A percentile compares a stretch with the other conserved stretches of the same genome.
Evolutionary conservation across 2,329 filamentous ascomycete species (phyloP).

Genomic region (Sphaerulina populicola): DNA sequence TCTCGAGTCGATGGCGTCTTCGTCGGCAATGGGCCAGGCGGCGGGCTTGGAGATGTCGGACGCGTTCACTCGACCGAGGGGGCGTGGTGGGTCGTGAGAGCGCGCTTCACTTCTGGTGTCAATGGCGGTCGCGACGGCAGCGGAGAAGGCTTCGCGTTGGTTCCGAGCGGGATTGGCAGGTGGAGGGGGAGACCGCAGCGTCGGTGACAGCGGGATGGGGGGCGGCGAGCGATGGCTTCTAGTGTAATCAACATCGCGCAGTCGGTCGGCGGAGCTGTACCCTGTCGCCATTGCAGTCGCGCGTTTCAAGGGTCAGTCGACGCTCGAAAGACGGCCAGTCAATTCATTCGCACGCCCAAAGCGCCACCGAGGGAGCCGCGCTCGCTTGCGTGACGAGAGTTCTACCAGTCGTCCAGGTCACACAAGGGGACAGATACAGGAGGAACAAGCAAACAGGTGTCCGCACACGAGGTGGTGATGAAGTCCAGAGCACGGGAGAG

Average conservation of each 20-base stretch:
- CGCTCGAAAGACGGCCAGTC: neutral
- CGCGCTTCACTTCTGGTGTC: slow-evolving; percentile 1
- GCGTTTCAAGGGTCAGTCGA: slow-evolving; percentile 10
- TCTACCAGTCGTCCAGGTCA: neutral
- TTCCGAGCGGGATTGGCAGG: neutral
- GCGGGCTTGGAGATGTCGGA: neutral
- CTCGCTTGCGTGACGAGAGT: slow-evolving; percentile 2
- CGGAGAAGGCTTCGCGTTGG: slow-evolving; percentile 6
- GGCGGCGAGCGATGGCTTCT: slow-evolving; percentile 20
- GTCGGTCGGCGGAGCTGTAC: slow-evolving; percentile 16
- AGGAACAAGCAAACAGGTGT: neutral
- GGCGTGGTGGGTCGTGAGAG: neutral
- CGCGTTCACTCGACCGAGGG: slow-evolving; percentile 1
- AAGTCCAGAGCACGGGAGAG: neutral
- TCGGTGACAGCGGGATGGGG: slow-evolving; percentile 12
- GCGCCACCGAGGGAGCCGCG: slow-evolving; percentile 6
- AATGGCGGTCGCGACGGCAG: slow-evolving; percentile 7
- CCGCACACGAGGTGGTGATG: neutral
- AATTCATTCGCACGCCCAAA: slow-evolving; percentile 6
- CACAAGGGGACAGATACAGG: neutral
- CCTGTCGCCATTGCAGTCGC: slow-evolving; percentile 18
- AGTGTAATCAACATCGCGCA: slow-evolving; percentile 22
- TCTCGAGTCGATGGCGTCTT: neutral
- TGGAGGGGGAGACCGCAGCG: slow-evolving; percentile 4
- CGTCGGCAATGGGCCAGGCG: slow-evolving; percentile 1